A percentile compares a stretch with the other conserved stretches of the same genome.
phyloP scores from a whole-genome alignment of 805 yeast species.

The Martiniozyma abietophila region DNA sequence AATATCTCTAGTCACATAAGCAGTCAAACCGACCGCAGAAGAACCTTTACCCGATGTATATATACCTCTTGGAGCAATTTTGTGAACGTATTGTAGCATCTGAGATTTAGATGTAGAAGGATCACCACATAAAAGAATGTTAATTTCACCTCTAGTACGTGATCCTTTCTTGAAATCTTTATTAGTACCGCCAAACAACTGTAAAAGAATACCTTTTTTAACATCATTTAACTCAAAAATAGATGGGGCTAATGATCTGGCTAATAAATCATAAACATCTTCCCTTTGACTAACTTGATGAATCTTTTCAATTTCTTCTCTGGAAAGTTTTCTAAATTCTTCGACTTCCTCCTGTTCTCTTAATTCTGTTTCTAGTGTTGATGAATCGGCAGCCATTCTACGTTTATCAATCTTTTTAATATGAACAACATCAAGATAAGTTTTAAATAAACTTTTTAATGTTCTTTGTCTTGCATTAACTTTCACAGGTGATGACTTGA shows the following conservation, averaged over 20 bases:
- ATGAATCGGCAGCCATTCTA: slow-evolving; percentile 70
- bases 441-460: slow-evolving; percentile 76
- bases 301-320: slow-evolving; percentile 61
- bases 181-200: slow-evolving; percentile 92
- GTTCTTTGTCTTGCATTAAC: slow-evolving; percentile 80
- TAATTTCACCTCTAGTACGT: slow-evolving; percentile 91
- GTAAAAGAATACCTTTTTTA: slow-evolving; percentile 87
- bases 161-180: slow-evolving; percentile 87
- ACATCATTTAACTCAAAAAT: slow-evolving; percentile 95
- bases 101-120: slow-evolving; percentile 98
- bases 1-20: slow-evolving; percentile 88
- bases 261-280: slow-evolving; percentile 76
- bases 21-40: slow-evolving; percentile 98
- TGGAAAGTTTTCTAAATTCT: slow-evolving; percentile 60
- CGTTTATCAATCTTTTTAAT: slow-evolving; percentile 76
- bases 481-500: slow-evolving; percentile 86
- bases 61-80: slow-evolving; percentile 95
- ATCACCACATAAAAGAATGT: slow-evolving; percentile 89
- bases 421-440: slow-evolving; percentile 91
- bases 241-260: slow-evolving; percentile 94
- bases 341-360: slow-evolving; percentile 64
- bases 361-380: slow-evolving; percentile 54
- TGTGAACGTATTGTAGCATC: slow-evolving; percentile 86
- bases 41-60: slow-evolving; percentile 98
- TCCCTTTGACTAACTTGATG: slow-evolving; percentile 51